Evolutionary conservation across 225 moss, liverwort and hornwort species (phyloP), one percentile per base, ranked within the genome.

Genomic region (Pseudisothecium myosuroides): DNA sequence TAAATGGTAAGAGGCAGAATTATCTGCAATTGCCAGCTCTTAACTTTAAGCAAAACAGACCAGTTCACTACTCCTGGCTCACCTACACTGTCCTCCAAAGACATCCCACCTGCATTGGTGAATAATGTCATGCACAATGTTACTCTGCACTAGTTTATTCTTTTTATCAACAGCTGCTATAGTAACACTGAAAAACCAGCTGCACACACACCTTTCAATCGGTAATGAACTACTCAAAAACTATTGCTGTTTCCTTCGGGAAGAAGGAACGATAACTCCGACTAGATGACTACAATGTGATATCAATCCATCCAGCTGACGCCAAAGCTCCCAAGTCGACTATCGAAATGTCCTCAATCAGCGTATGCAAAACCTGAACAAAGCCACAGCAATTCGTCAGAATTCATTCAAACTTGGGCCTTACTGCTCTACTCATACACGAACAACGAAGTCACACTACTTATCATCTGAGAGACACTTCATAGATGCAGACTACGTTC

Each of bases 401-500:
- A 10, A 3, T 7, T 5, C 2, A 16, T 11, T 10, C 17, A 19
- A 82, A 36, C 21, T 20, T 23, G 2, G 5, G 11, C 1, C 9
- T 31, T 18, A 59, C 2, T 10, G 2, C 0, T 4, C 1, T 12
- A 1, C 1, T 8, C 11, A 12, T 19, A 8, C 8, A 60, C 5
- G 2, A 12, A 17, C 5, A 3, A 2, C 1, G 12, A 22, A 4
- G 11, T 9, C 43, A 2, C 8, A 2, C 4, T 15, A 23, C 6
- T 23, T 3, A 24, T 4, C 22, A 4, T 2, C 9, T 5, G 4
- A 4, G 10, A 26, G 47, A 11, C 7, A 16, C 8, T 3, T 1
- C 7, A 29, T 3, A 4, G 6, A 24, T 55, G 24, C 16, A 37
- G 14, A 10, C 22, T 5, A 22, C 4, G 8, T 5, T 9, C 2